Evolutionary conservation across 345 rosid species (phyloP).

Genomic region (Eucalyptus fibrosa): DNA sequence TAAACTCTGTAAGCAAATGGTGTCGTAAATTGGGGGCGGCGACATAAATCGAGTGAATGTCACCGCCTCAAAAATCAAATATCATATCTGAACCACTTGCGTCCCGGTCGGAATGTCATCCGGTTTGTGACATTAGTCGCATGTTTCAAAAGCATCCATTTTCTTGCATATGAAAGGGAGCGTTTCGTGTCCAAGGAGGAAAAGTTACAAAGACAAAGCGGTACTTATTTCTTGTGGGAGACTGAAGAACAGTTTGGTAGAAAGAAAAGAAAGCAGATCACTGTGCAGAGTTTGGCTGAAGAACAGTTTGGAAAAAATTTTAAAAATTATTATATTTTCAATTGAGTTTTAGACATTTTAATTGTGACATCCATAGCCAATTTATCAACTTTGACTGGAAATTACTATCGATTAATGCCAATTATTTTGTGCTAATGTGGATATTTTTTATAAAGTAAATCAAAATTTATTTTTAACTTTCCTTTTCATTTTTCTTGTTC

Average conservation of each 20-base stretch:
- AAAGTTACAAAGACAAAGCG: background rate
- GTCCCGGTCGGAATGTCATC: background rate
- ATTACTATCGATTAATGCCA: fast-evolving
- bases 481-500: too few species aligned
- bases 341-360: too few species aligned
- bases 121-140: background rate
- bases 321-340: too few species aligned
- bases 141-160: background rate
- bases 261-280: background rate
- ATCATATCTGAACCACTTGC: too few species aligned
- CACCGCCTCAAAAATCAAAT: background rate
- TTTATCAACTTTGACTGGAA: too few species aligned
- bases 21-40: background rate
- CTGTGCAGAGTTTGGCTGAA: background rate
- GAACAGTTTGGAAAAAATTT: too few species aligned
- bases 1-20: background rate
- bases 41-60: background rate
- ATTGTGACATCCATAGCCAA: too few species aligned
- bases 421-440: fast-evolving
- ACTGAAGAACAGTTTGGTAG: background rate
- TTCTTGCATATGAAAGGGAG: background rate
- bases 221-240: background rate
- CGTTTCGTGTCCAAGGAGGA: background rate
- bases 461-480: too few species aligned
- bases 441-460: too few species aligned